These are phyloP conservation scores for Croton setiger DNA, from an alignment of 441 rosid genomes.

Conservation along the genomic window DNA sequence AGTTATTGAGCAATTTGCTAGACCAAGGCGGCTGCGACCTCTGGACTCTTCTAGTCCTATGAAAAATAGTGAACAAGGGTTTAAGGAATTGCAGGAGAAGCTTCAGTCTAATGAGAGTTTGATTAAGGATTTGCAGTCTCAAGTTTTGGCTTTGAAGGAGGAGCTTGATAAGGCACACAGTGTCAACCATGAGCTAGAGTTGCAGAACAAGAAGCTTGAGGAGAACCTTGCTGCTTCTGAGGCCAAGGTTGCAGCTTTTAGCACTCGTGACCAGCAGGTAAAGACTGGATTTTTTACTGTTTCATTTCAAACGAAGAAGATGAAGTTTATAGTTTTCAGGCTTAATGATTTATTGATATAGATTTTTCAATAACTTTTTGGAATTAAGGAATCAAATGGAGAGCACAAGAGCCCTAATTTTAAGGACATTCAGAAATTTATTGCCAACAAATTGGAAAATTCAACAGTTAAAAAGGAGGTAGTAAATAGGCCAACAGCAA, in stretches of 20 bases:
- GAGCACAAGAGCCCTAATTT: conserved; percentile 52
- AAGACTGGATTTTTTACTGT: neutral
- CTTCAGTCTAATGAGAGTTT: conserved; percentile 40
- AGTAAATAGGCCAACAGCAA: conserved; percentile 31
- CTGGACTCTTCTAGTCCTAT: conserved; percentile 20
- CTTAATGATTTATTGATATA: neutral
- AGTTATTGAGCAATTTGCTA: conserved; percentile 46
- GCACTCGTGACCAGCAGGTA: conserved; percentile 47
- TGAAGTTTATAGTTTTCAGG: neutral
- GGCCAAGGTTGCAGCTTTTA: conserved; percentile 48
- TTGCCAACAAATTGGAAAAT: conserved; percentile 60
- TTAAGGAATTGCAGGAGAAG: conserved; percentile 51
- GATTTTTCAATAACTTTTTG: neutral
- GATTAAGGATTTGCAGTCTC: conserved; percentile 56
- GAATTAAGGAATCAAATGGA: conserved; percentile 36
- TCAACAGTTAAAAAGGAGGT: conserved; percentile 42
- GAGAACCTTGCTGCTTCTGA: conserved; percentile 64
- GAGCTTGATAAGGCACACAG: conserved; percentile 56
- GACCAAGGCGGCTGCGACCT: conserved; percentile 44
- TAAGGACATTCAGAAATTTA: conserved; percentile 66
- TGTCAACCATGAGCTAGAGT: conserved; percentile 49
- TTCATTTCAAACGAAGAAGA: neutral
- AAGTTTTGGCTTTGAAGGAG: conserved; percentile 47
- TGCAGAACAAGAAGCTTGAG: conserved; percentile 52
- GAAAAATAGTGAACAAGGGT: conserved; percentile 34